These are phyloP conservation scores for Trichoderma gracile DNA, from an alignment of 2,329 filamentous ascomycete genomes.

Conservation along the genomic window DNA sequence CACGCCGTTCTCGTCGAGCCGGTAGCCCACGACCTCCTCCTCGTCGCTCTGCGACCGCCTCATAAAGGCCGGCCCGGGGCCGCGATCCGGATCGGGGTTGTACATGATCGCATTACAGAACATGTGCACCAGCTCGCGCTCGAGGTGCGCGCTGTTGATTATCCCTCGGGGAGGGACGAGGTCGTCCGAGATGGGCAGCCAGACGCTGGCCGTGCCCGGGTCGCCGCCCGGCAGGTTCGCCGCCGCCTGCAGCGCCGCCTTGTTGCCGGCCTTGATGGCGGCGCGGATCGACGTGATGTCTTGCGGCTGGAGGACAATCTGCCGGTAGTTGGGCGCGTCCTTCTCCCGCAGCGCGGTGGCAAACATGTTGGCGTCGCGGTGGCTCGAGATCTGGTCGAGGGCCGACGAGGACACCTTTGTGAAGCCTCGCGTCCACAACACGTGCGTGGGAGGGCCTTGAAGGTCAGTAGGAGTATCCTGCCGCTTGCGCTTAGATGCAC, in stretches of 20 bases:
- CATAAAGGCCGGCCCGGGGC: slow-evolving; percentile 64
- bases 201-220: slow-evolving; percentile 56
- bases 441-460: slow-evolving; percentile 62
- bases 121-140: slow-evolving; percentile 93
- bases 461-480: slow-evolving; percentile 51
- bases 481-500: slow-evolving; percentile 58
- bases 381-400: slow-evolving; percentile 73
- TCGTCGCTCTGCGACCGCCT: slow-evolving; percentile 47
- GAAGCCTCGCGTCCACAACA: slow-evolving; percentile 75
- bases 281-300: slow-evolving; percentile 77
- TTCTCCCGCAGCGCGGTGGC: slow-evolving; percentile 72
- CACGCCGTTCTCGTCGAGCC: slow-evolving; percentile 78
- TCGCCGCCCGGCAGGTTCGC: slow-evolving; percentile 62
- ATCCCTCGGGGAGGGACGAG: slow-evolving; percentile 84
- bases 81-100: slow-evolving; percentile 77
- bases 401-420: slow-evolving; percentile 71
- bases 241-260: slow-evolving; percentile 62
- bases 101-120: slow-evolving; percentile 99
- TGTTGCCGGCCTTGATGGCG: slow-evolving; percentile 72
- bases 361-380: slow-evolving; percentile 79
- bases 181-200: slow-evolving; percentile 71
- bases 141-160: slow-evolving; percentile 88
- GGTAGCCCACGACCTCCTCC: slow-evolving; percentile 57
- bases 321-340: slow-evolving; percentile 74
- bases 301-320: slow-evolving; percentile 72